phyloP scores from a whole-genome alignment of 1,284 basidiomycete species.

The Psilocybe mexicana region DNA sequence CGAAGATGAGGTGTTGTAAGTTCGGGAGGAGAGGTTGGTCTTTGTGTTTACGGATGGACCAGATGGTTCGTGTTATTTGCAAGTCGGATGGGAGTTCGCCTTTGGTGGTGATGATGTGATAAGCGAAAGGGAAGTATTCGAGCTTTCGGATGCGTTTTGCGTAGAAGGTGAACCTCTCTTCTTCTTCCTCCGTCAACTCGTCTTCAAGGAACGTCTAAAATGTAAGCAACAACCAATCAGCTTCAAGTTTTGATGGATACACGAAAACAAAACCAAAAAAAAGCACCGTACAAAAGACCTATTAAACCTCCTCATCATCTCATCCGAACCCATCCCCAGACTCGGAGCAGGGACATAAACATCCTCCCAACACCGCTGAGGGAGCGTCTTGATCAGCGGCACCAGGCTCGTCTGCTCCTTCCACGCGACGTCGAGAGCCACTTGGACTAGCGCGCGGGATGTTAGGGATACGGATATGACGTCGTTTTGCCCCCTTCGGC shows the following conservation, averaged over 20 bases:
- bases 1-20: constrained; percentile 12
- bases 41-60: neutral
- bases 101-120: neutral
- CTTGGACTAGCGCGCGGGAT: constrained; percentile 12
- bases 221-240: no score
- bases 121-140: constrained; percentile 10
- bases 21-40: constrained; percentile 12
- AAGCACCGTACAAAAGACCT: constrained; percentile 5
- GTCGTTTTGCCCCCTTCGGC: neutral
- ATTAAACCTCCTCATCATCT: neutral
- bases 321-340: no score
- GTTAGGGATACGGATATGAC: constrained; percentile 14
- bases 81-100: constrained; percentile 1
- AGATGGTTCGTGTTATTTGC: neutral
- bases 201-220: no score
- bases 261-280: neutral
- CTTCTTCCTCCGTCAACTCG: neutral
- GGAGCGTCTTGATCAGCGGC: constrained; percentile 16
- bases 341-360: no score
- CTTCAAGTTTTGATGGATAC: no score
- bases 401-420: constrained; percentile 15
- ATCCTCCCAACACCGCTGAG: constrained; percentile 1
- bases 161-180: constrained; percentile 10
- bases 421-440: constrained; percentile 17
- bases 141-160: constrained; percentile 10